Evolutionary conservation across 1,284 basidiomycete genomes (phyloP), one percentile per base, ranked within the genome.

Genomic region (Cronartium quercuum): DNA sequence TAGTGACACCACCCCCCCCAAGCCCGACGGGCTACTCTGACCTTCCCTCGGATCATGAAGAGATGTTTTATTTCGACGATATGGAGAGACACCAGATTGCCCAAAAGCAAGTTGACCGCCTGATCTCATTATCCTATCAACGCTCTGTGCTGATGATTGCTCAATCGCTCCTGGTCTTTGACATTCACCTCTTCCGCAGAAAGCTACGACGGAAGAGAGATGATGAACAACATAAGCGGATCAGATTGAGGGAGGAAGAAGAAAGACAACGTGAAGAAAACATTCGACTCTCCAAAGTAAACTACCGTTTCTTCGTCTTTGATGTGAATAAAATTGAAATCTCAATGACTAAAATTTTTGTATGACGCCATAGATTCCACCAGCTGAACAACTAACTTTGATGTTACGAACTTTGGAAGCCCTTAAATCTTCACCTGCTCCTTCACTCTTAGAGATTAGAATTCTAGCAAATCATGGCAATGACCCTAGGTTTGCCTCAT

Each of bases 11-110:
- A 38, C 42, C 68, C 4, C 29, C 41, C 15, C 40, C 12, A 1
- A 71, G 68, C 41, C 68, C 68, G 6, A 71, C 68, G 1, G 68
- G 68, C 18, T 71, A 64, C 37, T 71, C 68, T 29, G 68, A 71
- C 47, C 44, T 71, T 9, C 68, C 68, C 2, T 71, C 61, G 18
- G 68, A 71, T 64, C 68, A 71, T 38, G 68, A 71, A 64, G 68
- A 71, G n/a, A 71, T 71, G 68, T 71, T 64, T 37, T 71, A 71
- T 40, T 64, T 71, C 34, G 61, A 71, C 34, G 58, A 44, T 29
- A 13, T 13, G 6, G 68, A 71, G n/a, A 44, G 68, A 41, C 35
- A 37, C 35, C 60, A 71, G 41, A 64, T 71, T 3, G 68, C 68
- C 7, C 40, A 71, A 57, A 64, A 62, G 68, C 57, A 64, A 60